phyloP scores from a whole-genome alignment of 805 yeast species.

The Pichia kluyveri region DNA sequence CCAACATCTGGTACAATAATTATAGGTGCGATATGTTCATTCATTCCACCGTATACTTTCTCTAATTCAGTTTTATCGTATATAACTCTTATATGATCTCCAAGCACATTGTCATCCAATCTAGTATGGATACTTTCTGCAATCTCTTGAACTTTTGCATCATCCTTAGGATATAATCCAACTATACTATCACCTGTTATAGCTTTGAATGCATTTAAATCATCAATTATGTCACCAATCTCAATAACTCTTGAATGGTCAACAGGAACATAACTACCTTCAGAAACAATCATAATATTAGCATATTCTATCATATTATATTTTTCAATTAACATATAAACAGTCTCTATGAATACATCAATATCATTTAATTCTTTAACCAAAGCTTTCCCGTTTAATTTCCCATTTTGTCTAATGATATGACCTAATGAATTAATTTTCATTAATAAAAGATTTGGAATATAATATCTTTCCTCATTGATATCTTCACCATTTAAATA shows the following conservation, averaged over 20 bases:
- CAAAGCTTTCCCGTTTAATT: constrained; percentile 48
- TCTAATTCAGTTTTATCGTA: background rate
- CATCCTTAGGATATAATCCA: constrained; percentile 53
- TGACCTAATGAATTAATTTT: constrained; percentile 79
- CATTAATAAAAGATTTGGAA: constrained; percentile 68
- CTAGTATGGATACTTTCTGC: too few species aligned
- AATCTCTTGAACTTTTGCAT: background rate
- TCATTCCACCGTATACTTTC: constrained; percentile 49
- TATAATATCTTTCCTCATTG: constrained; percentile 45
- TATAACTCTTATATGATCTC: background rate
- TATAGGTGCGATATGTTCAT: constrained; percentile 66
- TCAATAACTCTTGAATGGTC: constrained; percentile 57
- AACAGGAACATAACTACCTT: constrained; percentile 93
- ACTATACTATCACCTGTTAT: constrained; percentile 81
- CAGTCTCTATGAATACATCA: constrained; percentile 49
- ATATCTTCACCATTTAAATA: background rate
- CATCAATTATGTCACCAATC: constrained; percentile 58
- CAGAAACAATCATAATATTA: constrained; percentile 73
- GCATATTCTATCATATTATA: constrained; percentile 58
- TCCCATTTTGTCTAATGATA: constrained; percentile 56
- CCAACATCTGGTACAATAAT: constrained; percentile 85
- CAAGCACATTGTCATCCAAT: background rate
- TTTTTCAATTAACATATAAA: constrained; percentile 37
- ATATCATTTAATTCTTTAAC: constrained; percentile 49
- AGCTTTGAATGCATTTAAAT: constrained; percentile 44